Evolutionary conservation across 2,329 filamentous ascomycete species (phyloP), one percentile per base, ranked within the genome.

Genomic region (Xylariaceae sp.): DNA sequence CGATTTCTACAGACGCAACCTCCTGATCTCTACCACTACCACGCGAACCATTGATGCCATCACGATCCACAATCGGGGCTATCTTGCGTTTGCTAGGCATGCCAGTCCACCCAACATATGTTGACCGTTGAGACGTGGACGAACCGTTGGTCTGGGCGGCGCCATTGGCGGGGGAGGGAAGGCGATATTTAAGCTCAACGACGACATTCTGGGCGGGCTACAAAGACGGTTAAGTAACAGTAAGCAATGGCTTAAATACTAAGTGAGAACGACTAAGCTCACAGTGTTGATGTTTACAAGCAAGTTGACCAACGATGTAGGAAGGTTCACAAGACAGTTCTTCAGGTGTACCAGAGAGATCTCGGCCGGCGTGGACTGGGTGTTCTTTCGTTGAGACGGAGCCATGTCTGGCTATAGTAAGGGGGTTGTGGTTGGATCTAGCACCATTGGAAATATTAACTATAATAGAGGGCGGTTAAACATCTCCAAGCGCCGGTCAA

Each of bases 41-140:
- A 59, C 86, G 79, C 32, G 77, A 77, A 20, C 83, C 80, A 63
- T 78, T 84, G 65, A 92, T 82, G 0, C 90, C 89, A 69, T 95
- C 89, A 64, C 88, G 86, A 54, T 85, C 82, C 23, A 95, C 85
- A 23, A 93, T 81, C 0, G 90, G 84, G 12, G 87, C 85, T 64
- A 89, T 78, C 72, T 87, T 89, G 69, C 90, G 86, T 81, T 93
- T 96, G 79, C 93, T 97, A 63, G 92, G 89, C 91, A 99, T 96
- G 66, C 95, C 95, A 10, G 95, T 97, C 95, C 95, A 99, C 72
- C 95, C 95, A 57, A 96, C 81, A 71, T 89, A 99, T 66, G 96
- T 81, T 46, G 90, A 96, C 68, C 82, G 84, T 65, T 86, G 84
- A 50, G 77, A 74, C 6, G 77, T 71, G 49, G 79, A 72, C 40